Base-by-base conservation (phyloP, 192 early-diverging fungal species). In the Coemansia sp. region DNA sequence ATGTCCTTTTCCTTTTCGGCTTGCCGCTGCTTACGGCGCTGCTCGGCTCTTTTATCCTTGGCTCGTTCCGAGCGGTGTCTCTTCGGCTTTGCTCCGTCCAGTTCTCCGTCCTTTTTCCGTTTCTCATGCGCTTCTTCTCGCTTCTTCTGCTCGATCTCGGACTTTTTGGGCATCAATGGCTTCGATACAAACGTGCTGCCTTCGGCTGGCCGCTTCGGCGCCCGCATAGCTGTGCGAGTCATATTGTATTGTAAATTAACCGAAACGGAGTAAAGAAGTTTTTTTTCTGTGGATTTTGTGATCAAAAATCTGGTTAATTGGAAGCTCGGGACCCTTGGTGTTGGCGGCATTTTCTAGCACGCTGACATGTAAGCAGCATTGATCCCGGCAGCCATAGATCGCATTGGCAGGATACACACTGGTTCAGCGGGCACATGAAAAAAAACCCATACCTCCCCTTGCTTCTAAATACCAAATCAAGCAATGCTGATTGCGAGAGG, bases 181-280 rank as follows among this genome's bases (percentile, higher is more conserved):
- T 49, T 73, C 18, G 67, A 39, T 30, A 56, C 51, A 69, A 83
- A 83, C 41, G 58, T 53, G 3, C 78, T 64, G 5, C 79, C 80
- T 28, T 74, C 71, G 11, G 71, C 68, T 34, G 82, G 81, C 54
- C 66, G 64, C 58, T 81, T 83, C 18, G 81, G 79, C 17, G 71
- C 72, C 21, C 70, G 62, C 63, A 82, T 83, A 32, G 85, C 82
- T 15, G 82, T 54, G 15, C 85, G 71, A 8, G 82, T 83, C 85
- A 87, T 86, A 17, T 26, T 26, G 1, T 26, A 4, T 26, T 26
- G 23, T 26, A 26, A 26, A 26, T 26, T 26, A 26, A 4, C 23
- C 23, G 23, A 26, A 26, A 26, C 23, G 23, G 23, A 26, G 4
- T 26, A 26, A 26, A 26, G 23, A 26, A 26, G 23, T 26, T 26